Percentiles rank a stretch among this genome's conserved stretches.
Evolutionary conservation across 2,329 filamentous ascomycete species (phyloP).

Genomic region (Verticillium tricorpus): DNA sequence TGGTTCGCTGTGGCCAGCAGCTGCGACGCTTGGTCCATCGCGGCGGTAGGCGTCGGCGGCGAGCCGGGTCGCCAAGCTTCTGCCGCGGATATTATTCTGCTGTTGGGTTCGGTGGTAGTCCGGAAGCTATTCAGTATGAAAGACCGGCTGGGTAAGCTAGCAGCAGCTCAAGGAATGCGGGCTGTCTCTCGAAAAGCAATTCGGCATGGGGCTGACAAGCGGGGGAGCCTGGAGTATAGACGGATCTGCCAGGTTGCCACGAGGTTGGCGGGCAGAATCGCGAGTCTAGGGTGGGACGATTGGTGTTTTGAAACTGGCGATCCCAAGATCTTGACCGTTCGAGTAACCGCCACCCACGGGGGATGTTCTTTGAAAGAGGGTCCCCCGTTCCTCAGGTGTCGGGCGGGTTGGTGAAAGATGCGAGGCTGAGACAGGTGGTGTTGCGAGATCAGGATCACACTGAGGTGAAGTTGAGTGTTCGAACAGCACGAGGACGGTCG

Average conservation of each 20-base stretch:
- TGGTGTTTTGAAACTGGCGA: neutral
- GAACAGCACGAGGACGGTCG: neutral
- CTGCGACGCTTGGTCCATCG: slow-evolving; percentile 10
- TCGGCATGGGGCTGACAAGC: neutral
- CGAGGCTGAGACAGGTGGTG: neutral
- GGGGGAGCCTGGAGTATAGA: neutral
- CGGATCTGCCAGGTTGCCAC: neutral
- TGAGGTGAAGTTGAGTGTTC: neutral
- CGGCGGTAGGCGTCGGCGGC: slow-evolving; percentile 2
- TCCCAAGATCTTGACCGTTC: neutral
- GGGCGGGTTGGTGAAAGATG: neutral
- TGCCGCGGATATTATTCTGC: neutral
- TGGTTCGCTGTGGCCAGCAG: slow-evolving; percentile 9
- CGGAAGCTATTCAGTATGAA: neutral
- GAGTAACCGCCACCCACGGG: neutral
- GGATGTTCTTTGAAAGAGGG: neutral
- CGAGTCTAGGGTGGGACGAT: neutral
- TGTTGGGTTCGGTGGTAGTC: neutral
- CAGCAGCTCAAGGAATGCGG: slow-evolving; percentile 1
- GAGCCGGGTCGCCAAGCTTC: slow-evolving; percentile 6
- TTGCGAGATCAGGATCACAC: neutral
- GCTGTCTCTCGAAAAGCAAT: neutral
- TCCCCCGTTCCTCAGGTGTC: neutral
- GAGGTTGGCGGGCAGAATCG: neutral
- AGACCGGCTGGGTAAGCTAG: neutral